Base-by-base conservation (phyloP, 306 rosid genomes). In the Sicyos baderoa region DNA sequence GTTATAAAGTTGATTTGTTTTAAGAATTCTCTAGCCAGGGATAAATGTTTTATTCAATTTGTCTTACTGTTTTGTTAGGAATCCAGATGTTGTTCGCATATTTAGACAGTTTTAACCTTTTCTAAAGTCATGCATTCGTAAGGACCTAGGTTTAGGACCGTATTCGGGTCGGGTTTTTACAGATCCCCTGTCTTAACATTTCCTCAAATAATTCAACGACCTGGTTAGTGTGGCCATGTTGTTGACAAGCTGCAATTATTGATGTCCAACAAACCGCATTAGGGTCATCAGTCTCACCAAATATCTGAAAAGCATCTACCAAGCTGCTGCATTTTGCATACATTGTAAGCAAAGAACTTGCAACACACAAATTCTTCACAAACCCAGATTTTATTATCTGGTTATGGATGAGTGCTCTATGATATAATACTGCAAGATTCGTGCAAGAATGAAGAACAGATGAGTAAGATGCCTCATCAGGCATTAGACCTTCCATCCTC, bases 191-290 rank as follows among this genome's bases (percentile, higher is more conserved):
- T 48, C 74, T 62, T 49, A 87, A 78, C 92, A 84, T 84, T 80
- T 81, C 73, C 74, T 76, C 79, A 54, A 84, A 87, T 45, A 83
- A 76, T 49, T 81, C 83, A 81, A 84, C 72, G 7, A 77, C 89
- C 71, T 54, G 76, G 66, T 81, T 81, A 37, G 82, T 82, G 13
- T 81, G 80, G 48, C 92, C 89, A 52, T 87, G 92, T 53, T 84
- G 89, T 77, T 87, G 89, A 59, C 51, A 82, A 68, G 79, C 87
- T 19, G 87, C 77, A 57, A 87, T 84, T 77, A 84, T 84, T 21
- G 89, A 83, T 7, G 92, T 80, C 92, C 92, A 87, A 77, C 83
- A 84, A 80, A 84, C 77, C 79, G 84, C 84, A 70, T 80, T 80
- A 74, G 62, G 68, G 23, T 75, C 79, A 74, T 77, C 57, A 35